Base-by-base conservation (phyloP, 371 early-diverging fungal genomes). In the Entomophthora muscae region DNA sequence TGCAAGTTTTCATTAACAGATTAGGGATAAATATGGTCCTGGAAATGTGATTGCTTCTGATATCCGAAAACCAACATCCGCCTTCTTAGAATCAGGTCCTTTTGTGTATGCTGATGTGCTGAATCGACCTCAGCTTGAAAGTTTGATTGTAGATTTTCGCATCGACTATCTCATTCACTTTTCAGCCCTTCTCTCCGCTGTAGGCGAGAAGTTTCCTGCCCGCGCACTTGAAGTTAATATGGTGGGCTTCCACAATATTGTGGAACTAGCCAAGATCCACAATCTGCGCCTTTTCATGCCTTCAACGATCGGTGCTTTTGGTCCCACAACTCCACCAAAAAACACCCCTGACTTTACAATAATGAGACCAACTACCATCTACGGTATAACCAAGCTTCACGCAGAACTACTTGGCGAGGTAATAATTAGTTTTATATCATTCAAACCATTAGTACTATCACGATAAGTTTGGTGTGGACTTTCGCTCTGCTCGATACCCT, bases 231-330 rank as follows among this genome's bases (percentile, higher is more conserved):
- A 67, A 26, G 77, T 81, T 61, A 81, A 81, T 66, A 69, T 81
- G 62, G 72, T 66, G 54, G 81, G 81, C 26, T 77, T 81, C 70
- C 79, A 79, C 61, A 80, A 81, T 65, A 71, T 81, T 28, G 66
- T 81, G 53, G 79, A 81, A 61, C 60, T 81, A 56, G 73, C 81
- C 32, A 76, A 74, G 60, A 63, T 69, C 24, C 77, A 78, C 61
- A 68, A 72, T 30, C 70, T 81, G 21, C 70, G 79, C 2, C 63
- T 80, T 3, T 72, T 79, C 65, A 75, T 74, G 0, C 81, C 81
- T 30, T 75, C 76, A 64, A 80, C 81, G 5, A 81, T 81, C 66
- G 81, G 79, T 24, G 81, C 77, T n/a, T 80, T 81, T 61, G 80
- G 81, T 29, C 79, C 80, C 17, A 68, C 76, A 0, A 78, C 81